Percentiles rank a stretch among this genome's conserved stretches.
phyloP scores from a whole-genome alignment of 495 filamentous ascomycete species.

The Articulospora tetracladia region DNA sequence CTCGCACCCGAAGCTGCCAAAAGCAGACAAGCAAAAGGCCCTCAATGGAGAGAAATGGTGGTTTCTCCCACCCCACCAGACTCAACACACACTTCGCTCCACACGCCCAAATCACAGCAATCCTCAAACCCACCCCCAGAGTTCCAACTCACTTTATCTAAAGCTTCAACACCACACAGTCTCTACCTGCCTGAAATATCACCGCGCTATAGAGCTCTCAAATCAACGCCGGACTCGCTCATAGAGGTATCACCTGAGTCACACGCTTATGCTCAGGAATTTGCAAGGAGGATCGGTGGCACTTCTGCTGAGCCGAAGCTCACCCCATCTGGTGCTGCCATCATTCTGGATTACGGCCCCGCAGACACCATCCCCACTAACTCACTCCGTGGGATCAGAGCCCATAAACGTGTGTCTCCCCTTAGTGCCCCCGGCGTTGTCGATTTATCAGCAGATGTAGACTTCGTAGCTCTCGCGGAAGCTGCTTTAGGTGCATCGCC shows the following conservation, averaged over 20 bases:
- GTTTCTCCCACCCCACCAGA: slow-evolving; percentile 63
- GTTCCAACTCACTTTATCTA: slow-evolving; percentile 78
- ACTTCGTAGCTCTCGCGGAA: slow-evolving; percentile 83
- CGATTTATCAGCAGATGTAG: slow-evolving; percentile 87
- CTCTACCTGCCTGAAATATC: slow-evolving; percentile 83
- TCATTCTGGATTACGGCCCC: slow-evolving; percentile 94
- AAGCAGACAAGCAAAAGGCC: slow-evolving; percentile 27
- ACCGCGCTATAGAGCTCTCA: slow-evolving; percentile 71
- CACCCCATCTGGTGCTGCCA: slow-evolving; percentile 70
- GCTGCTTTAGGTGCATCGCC: slow-evolving; percentile 67
- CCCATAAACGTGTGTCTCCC: slow-evolving; percentile 69
- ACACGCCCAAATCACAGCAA: slow-evolving; percentile 50
- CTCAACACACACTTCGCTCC: slow-evolving; percentile 38
- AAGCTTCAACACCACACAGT: slow-evolving; percentile 71
- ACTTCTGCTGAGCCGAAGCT: slow-evolving; percentile 50
- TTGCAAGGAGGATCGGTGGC: slow-evolving; percentile 80
- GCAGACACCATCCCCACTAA: slow-evolving; percentile 72
- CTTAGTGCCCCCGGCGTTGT: slow-evolving; percentile 74
- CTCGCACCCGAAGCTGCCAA: slow-evolving; percentile 17
- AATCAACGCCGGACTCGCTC: slow-evolving; percentile 52
- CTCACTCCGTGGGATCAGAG: slow-evolving; percentile 80
- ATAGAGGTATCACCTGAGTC: slow-evolving; percentile 91
- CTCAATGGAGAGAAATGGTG: slow-evolving; percentile 85
- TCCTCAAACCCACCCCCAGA: slow-evolving; percentile 54
- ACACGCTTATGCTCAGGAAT: slow-evolving; percentile 69